Base-by-base conservation (phyloP, 495 filamentous ascomycete species). In the Penicillium pancosmium region DNA sequence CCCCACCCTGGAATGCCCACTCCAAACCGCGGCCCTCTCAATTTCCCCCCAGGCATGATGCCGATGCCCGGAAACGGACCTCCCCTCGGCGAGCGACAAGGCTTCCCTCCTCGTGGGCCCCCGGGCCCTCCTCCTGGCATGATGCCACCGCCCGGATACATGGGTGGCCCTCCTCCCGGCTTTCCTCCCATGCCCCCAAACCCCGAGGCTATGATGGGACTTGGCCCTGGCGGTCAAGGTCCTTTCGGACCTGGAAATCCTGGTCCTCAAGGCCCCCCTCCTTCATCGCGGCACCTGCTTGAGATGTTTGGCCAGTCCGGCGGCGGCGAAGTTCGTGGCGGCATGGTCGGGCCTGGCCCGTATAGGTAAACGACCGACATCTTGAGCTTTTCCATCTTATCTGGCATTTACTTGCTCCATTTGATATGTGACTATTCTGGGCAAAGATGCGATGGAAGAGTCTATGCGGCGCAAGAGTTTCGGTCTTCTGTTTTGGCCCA, bases 111-210 rank as follows among this genome's bases (percentile, higher is more conserved):
- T 31, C 74, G 76, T 54, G 78, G 71, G 12, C 76, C 70, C 55
- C 78, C 75, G 19, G 78, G 71, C 13, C 76, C 69, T 55, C 78
- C 75, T 25, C 79, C 75, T 2, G 79, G 78, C 36, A 80, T 82
- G 78, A 76, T 79, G 66, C 80, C 77, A 15, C 80, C 78, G 35
- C 80, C 80, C 1, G 81, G 79, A 19, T 84, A 79, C 60, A 78
- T 79, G 72, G 76, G 73, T 51, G 75, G 69, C 1, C 77, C 72
- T 1, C 80, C 78, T 13, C 69, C 78, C 16, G 78, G 78, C 7
- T 82, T 82, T 53, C 73, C 76, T 38, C 76, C 73, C 16, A 74
- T 78, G 69, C 78, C 76, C 6, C 79, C 68, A 49, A 78, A 75
- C 53, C 75, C 69, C 1, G 77, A 80, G 36, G 73, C 66, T 5